Base-by-base conservation (phyloP, 139 green algal genomes). In the Bryopsis sp. region DNA sequence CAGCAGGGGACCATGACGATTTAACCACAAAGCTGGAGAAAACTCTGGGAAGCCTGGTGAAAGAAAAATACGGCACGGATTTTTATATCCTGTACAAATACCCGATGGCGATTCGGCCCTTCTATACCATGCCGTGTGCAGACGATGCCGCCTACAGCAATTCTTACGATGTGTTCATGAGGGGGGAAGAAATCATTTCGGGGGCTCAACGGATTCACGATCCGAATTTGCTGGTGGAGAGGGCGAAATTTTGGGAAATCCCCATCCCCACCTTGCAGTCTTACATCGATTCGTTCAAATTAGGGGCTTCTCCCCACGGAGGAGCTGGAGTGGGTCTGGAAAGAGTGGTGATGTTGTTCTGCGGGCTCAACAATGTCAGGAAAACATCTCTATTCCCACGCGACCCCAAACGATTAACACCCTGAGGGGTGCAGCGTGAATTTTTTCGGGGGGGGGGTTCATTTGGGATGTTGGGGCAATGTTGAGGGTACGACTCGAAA, bases 101-200 rank as follows among this genome's bases (percentile, higher is more conserved):
- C 72, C 84, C 82, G 15, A 19, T 76, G 11, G 47, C 32, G 39
- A 79, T 83, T 24, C 81, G 91, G 26, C 93, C 93, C n/a, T 98
- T 99, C 81, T 99, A 99, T 88, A 98, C 93, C 32, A 99, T 99
- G 94, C 92, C 92, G 15, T 90, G 78, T 75, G 76, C 86, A 19
- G 85, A 94, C 60, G 84, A 98, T 80, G 57, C 78, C 1, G 39
- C 70, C 35, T 95, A 95, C 80, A 92, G 82, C 79, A 97, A 97
- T 84, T 97, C 89, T 5, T 99, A 93, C 64, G 94, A 99, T 76
- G 86, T 99, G 29, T 99, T 99, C 82, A 98, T 99, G 65, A 82
- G 94, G 6, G 94, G 94, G 3, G 94, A 99, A 82, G 94, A 99
- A 75, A 99, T 99, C 82, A 97, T 99, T 72, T 95, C 81, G 1